Percentiles rank a stretch among this genome's conserved stretches.
phyloP scores from a whole-genome alignment of 129 eudicot genomes.

The Smallanthus sonchifolius region DNA sequence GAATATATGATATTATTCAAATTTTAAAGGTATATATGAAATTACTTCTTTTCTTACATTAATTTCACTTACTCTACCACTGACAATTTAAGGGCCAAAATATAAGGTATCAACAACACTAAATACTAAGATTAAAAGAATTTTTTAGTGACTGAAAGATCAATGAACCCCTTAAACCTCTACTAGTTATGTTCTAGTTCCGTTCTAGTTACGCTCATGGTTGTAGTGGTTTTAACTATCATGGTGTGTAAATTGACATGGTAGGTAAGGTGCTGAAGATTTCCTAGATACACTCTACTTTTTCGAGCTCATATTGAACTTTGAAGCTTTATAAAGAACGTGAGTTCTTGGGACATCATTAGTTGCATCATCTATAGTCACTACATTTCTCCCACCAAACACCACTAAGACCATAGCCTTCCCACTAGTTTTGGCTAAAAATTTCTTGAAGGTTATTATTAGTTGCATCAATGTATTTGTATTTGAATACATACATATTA shows the following conservation, averaged over 20 bases:
- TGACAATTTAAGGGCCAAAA: too few relatives aligned
- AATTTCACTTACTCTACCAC: too few relatives aligned
- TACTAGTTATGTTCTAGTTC: neutral
- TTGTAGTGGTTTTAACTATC: neutral
- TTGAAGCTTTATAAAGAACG: neutral
- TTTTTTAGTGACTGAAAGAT: too few relatives aligned
- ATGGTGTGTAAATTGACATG: slow-evolving; percentile 3
- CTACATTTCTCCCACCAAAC: slow-evolving; percentile 3
- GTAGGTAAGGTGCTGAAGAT: neutral
- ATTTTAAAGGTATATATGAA: too few relatives aligned
- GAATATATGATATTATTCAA: too few relatives aligned
- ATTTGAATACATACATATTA: neutral
- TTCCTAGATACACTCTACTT: neutral
- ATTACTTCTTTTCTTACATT: too few relatives aligned
- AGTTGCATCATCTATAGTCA: slow-evolving; percentile 7
- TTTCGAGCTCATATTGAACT: neutral
- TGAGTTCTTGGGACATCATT: neutral
- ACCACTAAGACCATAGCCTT: neutral
- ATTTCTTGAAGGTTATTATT: neutral
- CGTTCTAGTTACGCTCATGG: neutral
- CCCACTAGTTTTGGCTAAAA: slow-evolving; percentile 6
- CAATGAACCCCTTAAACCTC: neutral
- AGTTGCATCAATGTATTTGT: neutral
- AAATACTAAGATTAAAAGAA: neutral
- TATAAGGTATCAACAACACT: too few relatives aligned